Evolutionary conservation across 441 rosid species (phyloP).

Genomic region (Populus hybrid): DNA sequence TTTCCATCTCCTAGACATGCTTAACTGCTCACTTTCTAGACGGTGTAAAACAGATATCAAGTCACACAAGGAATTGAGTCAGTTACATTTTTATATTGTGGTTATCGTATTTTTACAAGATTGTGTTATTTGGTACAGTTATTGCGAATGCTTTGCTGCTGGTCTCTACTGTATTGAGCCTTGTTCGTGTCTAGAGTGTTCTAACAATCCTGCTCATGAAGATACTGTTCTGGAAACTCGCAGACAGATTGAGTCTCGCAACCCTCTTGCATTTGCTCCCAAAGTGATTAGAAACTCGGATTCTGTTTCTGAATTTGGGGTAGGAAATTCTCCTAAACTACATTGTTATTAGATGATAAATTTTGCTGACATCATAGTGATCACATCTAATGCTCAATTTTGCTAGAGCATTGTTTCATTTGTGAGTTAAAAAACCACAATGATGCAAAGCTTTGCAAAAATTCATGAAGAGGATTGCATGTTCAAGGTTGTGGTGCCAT

Average conservation of each 20-base stretch:
- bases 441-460: neutral
- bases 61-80: neutral
- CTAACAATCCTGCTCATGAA: conserved; percentile 91
- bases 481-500: conserved; percentile 12
- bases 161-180: conserved; percentile 97
- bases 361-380: conserved; percentile 7
- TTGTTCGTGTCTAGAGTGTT: conserved; percentile 91
- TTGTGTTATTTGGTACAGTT: conserved; percentile 42
- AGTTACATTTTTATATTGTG: neutral
- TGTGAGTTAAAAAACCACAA: conserved; percentile 7
- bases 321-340: conserved; percentile 23
- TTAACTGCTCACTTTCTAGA: neutral
- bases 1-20: neutral
- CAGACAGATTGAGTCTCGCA: conserved; percentile 87
- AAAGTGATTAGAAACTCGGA: conserved; percentile 77
- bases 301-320: conserved; percentile 56
- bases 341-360: neutral
- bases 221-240: conserved; percentile 89
- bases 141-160: conserved; percentile 98
- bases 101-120: neutral
- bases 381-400: conserved; percentile 9
- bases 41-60: neutral
- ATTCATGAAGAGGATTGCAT: neutral
- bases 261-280: conserved; percentile 95
- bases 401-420: conserved; percentile 7